Conservation (phyloP, 2,329 filamentous ascomycete genomes). For the Fusarium tricinctum region DNA sequence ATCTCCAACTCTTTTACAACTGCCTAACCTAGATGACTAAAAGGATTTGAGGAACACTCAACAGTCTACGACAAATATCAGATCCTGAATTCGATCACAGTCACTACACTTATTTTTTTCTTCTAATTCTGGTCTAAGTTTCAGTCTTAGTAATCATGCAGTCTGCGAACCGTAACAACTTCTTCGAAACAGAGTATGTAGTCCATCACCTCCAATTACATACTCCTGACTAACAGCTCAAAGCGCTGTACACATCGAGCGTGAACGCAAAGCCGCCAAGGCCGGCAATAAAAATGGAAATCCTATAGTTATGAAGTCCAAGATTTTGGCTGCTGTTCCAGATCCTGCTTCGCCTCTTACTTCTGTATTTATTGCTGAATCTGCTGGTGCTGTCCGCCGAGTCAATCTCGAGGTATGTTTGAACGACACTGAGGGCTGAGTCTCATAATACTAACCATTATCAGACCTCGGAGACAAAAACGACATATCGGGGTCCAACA, state of each 20-base stretch:
- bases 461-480: slow-evolving; percentile 52
- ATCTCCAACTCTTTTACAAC: slow-evolving; percentile 25
- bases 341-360: slow-evolving; percentile 73
- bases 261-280: slow-evolving; percentile 76
- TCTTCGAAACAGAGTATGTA: slow-evolving; percentile 91
- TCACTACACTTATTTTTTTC: background rate
- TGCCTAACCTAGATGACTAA: slow-evolving; percentile 35
- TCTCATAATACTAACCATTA: slow-evolving; percentile 16
- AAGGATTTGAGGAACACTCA: background rate
- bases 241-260: slow-evolving; percentile 65
- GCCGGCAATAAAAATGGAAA: slow-evolving; percentile 82
- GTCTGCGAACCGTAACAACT: slow-evolving; percentile 81
- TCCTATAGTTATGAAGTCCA: slow-evolving; percentile 85
- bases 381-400: slow-evolving; percentile 82
- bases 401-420: slow-evolving; percentile 78
- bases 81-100: background rate
- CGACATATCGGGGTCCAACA: slow-evolving; percentile 77
- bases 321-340: slow-evolving; percentile 80
- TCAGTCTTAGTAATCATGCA: slow-evolving; percentile 64
- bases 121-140: too few relatives aligned
- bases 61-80: background rate
- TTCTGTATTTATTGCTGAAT: slow-evolving; percentile 85
- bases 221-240: slow-evolving; percentile 4
- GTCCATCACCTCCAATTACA: background rate
- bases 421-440: too few relatives aligned